Base-by-base conservation (phyloP, 2,329 filamentous ascomycete species). In the Fusarium abutilonis region DNA sequence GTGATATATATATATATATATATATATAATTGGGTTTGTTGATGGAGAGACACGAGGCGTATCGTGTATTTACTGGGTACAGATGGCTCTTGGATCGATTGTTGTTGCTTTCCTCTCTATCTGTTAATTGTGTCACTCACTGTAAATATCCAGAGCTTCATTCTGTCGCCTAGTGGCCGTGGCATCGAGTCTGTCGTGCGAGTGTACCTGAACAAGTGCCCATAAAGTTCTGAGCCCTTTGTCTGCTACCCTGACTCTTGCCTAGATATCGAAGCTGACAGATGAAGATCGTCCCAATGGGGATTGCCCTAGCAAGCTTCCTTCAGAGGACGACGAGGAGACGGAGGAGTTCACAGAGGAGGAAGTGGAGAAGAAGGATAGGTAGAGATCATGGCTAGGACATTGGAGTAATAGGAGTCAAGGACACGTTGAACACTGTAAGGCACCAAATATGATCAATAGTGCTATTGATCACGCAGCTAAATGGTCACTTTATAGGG, bases 291-390 rank as follows among this genome's bases (percentile, higher is more conserved):
- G 51, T 9, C 44, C 51, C 15, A 54, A 54, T 23, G 14, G 17
- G 9, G 44, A 32, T 10, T 54, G 44, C 29, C 51, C 38, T 3
- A 38, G 51, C 51, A 49, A 54, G 51, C 7, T 48, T 31, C 51
- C 44, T 6, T 43, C 51, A 11, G 29, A 48, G 36, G 31, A 48
- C 21, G 31, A 49, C 9, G 9, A 54, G 14, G 23, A 31, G 44
- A 34, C 13, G 6, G 13, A 34, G 13, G 31, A 34, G 14, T 29
- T 10, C 11, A 13, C 9, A 5, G 28, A 29, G 9, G 28, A 29
- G 8, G 28, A 29, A 13, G 28, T 10, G 9, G 28, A 29, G 28
- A 29, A 29, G 28, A 29, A 29, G 28, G 28, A 10, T 4, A 10
- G 9, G 28, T 29, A 29, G 9, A 13, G 6, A 26, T 26, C 6